Percentiles rank a stretch among this genome's conserved stretches.
Conservation (phyloP, 2,329 filamentous ascomycete species). For the Alternaria angustiovoidea region DNA sequence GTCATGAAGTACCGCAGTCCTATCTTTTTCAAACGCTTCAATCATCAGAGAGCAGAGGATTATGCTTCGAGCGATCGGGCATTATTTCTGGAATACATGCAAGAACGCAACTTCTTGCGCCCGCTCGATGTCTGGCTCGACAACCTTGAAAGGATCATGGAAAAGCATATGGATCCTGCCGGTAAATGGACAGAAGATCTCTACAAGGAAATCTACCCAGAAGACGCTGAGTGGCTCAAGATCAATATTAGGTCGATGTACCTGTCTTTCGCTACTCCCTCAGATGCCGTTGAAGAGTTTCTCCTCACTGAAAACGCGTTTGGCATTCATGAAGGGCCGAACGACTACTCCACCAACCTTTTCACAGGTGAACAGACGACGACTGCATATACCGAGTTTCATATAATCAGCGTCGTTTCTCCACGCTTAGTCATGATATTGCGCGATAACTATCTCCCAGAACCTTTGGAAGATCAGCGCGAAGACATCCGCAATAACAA, state of each 20-base stretch:
- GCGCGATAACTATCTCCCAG: neutral
- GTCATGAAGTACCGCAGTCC: slow-evolving; percentile 56
- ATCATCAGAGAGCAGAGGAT: slow-evolving; percentile 41
- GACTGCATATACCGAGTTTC: neutral
- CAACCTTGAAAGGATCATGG: slow-evolving; percentile 43
- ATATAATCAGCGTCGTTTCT: neutral
- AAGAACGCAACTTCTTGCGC: slow-evolving; percentile 30
- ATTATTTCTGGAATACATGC: slow-evolving; percentile 43
- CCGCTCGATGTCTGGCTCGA: slow-evolving; percentile 49
- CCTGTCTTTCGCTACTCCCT: slow-evolving; percentile 16
- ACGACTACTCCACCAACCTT: neutral
- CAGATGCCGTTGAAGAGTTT: neutral
- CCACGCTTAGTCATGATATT: neutral
- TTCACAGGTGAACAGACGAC: neutral
- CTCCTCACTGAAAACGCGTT: neutral
- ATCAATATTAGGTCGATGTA: slow-evolving; percentile 35
- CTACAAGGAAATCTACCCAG: slow-evolving; percentile 29
- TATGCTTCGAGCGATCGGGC: slow-evolving; percentile 45
- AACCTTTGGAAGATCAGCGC: neutral
- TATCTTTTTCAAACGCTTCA: slow-evolving; percentile 48
- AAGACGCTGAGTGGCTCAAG: slow-evolving; percentile 44
- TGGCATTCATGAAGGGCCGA: neutral
- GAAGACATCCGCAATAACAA: neutral
- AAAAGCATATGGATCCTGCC: slow-evolving; percentile 3
- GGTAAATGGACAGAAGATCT: slow-evolving; percentile 39